A percentile compares a stretch with the other conserved stretches of the same genome.
phyloP scores from a whole-genome alignment of 495 filamentous ascomycete genomes.

The Tuber microsphaerosporum region DNA sequence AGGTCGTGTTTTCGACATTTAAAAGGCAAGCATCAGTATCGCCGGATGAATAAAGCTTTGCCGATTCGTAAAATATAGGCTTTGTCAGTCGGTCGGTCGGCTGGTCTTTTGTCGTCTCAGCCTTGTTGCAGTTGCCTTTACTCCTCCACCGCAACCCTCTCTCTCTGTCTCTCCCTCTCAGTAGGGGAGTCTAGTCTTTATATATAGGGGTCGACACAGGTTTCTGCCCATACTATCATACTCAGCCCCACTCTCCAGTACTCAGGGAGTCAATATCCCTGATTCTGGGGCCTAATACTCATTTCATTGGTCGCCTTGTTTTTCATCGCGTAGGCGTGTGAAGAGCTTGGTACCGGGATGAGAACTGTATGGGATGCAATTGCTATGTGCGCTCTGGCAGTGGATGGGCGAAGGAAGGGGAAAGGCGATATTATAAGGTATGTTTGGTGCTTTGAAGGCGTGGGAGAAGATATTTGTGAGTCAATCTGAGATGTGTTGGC shows the following conservation, averaged over 20 bases:
- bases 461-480: neutral
- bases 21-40: neutral
- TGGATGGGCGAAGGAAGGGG: neutral
- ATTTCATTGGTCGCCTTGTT: neutral
- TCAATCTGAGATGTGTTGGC: slow-evolving; percentile 2
- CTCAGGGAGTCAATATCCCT: neutral
- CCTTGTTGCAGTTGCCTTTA: neutral
- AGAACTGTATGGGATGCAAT: neutral
- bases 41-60: neutral
- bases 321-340: neutral
- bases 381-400: neutral
- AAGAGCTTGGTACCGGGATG: neutral
- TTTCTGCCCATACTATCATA: neutral
- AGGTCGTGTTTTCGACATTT: neutral
- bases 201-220: neutral
- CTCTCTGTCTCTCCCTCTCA: neutral
- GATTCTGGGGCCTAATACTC: neutral
- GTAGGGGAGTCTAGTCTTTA: neutral
- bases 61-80: neutral
- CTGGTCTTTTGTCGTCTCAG: neutral
- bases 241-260: neutral
- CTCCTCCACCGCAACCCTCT: neutral
- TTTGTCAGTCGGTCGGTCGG: neutral
- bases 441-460: slow-evolving; percentile 1
- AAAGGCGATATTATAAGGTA: neutral